Evolutionary conservation across 2,329 filamentous ascomycete genomes (phyloP).

Genomic region (Sporothrix schenckii): DNA sequence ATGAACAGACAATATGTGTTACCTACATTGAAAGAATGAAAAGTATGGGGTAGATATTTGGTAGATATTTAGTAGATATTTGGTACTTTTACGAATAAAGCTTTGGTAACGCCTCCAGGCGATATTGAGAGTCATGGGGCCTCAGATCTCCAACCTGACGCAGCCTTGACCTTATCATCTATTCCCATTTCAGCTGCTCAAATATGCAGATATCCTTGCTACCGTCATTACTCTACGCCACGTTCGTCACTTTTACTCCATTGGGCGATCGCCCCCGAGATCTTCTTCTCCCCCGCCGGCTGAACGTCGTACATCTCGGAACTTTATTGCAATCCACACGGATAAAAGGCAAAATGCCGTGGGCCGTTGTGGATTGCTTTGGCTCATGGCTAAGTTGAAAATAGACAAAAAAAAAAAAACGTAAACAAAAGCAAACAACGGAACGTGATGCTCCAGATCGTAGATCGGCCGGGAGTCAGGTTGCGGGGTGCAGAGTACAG

Average conservation of each 20-base stretch:
- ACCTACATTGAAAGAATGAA: no score
- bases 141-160: neutral
- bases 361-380: neutral
- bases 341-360: neutral
- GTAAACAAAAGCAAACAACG: neutral
- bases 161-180: neutral
- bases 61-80: no score
- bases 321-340: neutral
- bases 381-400: neutral
- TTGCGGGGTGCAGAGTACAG: neutral
- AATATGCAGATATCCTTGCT: no score
- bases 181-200: neutral
- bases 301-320: neutral
- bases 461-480: neutral
- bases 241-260: neutral
- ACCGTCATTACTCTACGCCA: neutral
- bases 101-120: neutral
- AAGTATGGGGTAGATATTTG: no score
- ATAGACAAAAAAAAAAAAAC: neutral
- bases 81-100: neutral
- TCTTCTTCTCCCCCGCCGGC: slow-evolving; percentile 1
- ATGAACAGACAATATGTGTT: no score
- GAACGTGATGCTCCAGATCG: neutral
- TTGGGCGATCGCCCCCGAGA: slow-evolving; percentile 2
- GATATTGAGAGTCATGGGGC: neutral